Base-by-base conservation (phyloP, 352 stramenopile genomes). In the Pythium sukuiense region DNA sequence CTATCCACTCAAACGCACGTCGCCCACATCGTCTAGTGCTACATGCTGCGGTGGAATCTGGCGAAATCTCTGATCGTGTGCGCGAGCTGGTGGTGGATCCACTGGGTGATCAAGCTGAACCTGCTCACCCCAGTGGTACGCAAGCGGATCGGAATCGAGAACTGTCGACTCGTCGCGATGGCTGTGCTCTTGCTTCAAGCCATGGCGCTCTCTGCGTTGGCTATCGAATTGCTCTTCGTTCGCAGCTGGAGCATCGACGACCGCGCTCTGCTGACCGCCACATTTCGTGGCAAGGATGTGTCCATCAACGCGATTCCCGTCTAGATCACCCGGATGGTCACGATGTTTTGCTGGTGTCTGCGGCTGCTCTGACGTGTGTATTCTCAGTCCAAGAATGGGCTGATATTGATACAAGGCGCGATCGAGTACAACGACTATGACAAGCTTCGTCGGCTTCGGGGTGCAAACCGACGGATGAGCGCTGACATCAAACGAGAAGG, bases 101-200 rank as follows among this genome's bases (percentile, higher is more conserved):
- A 76, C 39, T 70, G 57, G 57, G 46, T 73, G n/a, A 29, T 79
- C 35, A 60, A 29, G 6, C 33, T 79, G 18, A 69, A 79, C 24
- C 45, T 65, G 6, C n/a, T 69, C 6, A 59, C 33, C 12, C 54
- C 62, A 2, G 3, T 37, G 2, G 54, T 43, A 3, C 13, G 20
- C 11, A 6, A 46, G 20, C 8, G n/a, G 6, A 30, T 68, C 0
- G 61, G 48, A 2, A 48, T 48, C 16, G 14, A 26, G 14, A 26
- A 3, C 41, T 48, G 14, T 11, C 37, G 37, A 13, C 11, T 4
- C 12, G 37, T 18, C 41, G 41, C 41, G 14, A 48, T 48, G 5
- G 24, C 6, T 16, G 48, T 55, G 24, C 48, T 55, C 5, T 6
- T 33, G 6, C 48, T 55, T 5, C 48, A 55, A 30, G 24, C 16